A percentile compares a stretch with the other conserved stretches of the same genome.
These are phyloP conservation scores for Oleoguttula mirabilis DNA, from an alignment of 495 filamentous ascomycete genomes.

Conservation along the genomic window DNA sequence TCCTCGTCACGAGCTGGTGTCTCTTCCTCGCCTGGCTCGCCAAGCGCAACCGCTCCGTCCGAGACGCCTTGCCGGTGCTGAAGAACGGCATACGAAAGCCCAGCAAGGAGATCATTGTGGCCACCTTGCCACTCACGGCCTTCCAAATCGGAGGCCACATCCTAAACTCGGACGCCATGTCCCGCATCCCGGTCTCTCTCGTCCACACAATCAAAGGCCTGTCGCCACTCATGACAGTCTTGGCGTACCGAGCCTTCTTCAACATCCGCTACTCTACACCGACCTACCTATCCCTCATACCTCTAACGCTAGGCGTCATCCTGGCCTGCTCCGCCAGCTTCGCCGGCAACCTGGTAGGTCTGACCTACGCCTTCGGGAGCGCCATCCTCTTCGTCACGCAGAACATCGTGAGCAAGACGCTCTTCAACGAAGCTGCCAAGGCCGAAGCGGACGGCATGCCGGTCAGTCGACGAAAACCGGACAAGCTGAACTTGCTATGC, in stretches of 20 bases:
- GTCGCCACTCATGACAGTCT: conserved; percentile 87
- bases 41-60: conserved; percentile 52
- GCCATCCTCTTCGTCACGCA: conserved; percentile 95
- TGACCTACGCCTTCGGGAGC: conserved; percentile 72
- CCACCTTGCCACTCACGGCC: conserved; percentile 75
- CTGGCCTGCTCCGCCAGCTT: conserved; percentile 88
- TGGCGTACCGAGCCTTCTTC: conserved; percentile 84
- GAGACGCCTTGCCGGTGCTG: conserved; percentile 59
- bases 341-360: conserved; percentile 74
- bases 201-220: conserved; percentile 99
- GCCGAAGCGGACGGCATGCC: conserved; percentile 57
- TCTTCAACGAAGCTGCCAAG: conserved; percentile 90
- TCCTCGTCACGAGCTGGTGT: conserved; percentile 83
- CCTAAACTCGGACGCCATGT: conserved; percentile 80
- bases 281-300: conserved; percentile 87
- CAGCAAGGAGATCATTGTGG: conserved; percentile 67
- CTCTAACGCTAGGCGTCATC: conserved; percentile 84
- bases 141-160: conserved; percentile 95
- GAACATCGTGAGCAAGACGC: conserved; percentile 95
- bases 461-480: conserved; percentile 56
- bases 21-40: conserved; percentile 63
- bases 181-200: conserved; percentile 87
- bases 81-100: conserved; percentile 72
- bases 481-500: conserved; percentile 93
- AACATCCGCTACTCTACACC: conserved; percentile 73